Evolutionary conservation across 306 rosid genomes (phyloP).

Genomic region (Inga oerstediana): DNA sequence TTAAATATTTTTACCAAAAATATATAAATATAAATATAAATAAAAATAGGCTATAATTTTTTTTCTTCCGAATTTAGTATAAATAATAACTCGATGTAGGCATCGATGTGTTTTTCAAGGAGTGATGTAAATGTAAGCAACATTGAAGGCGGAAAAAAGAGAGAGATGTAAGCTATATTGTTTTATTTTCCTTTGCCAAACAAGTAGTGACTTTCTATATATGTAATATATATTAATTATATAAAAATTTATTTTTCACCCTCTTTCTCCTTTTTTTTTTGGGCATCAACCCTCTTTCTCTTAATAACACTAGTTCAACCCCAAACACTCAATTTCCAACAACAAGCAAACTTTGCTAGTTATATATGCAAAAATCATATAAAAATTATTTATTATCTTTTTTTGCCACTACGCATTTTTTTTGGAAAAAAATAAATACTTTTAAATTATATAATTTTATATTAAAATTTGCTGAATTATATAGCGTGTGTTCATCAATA

Average conservation of each 20-base stretch:
- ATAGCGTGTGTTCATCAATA: too few species aligned
- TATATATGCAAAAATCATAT: neutral
- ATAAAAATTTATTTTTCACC: neutral
- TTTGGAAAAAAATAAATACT: too few species aligned
- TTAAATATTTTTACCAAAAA: neutral
- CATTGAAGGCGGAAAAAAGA: too few species aligned
- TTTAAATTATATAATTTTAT: too few species aligned
- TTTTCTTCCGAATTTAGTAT: neutral
- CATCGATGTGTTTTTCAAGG: neutral
- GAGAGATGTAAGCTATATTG: neutral
- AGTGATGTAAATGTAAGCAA: neutral
- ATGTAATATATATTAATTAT: neutral
- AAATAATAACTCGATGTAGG: neutral
- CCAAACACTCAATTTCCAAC: neutral
- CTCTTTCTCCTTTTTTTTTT: neutral
- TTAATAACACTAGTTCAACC: neutral
- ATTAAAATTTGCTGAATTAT: too few species aligned
- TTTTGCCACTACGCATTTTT: too few species aligned
- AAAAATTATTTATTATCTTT: too few species aligned
- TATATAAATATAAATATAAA: neutral
- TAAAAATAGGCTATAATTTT: neutral
- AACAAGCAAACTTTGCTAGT: neutral
- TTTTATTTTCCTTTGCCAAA: too few species aligned
- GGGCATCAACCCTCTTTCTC: neutral
- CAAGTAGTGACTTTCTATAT: too few species aligned